Conservation (phyloP, 176 grass and related monocot species). For the Avena atlantica region DNA sequence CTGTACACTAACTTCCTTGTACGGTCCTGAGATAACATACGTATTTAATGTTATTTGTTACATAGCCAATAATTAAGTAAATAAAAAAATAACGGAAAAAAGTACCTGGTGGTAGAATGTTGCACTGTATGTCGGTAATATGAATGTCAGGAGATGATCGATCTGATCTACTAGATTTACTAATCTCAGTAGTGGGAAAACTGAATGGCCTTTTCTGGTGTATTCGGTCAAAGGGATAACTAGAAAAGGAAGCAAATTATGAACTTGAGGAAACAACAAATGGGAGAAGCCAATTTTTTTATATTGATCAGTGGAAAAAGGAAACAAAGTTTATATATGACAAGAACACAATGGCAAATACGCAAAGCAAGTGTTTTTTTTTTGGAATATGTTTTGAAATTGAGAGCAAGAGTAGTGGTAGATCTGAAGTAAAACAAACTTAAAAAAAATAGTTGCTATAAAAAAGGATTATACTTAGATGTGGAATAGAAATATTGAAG, state of each 20-base stretch:
- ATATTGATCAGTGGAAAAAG: neutral
- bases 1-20: neutral
- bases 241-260: neutral
- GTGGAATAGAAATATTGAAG: neutral
- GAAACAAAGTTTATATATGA: neutral
- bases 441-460: neutral
- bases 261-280: neutral
- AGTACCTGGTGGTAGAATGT: neutral
- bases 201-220: neutral
- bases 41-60: neutral
- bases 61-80: neutral
- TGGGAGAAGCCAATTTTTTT: neutral
- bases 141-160: neutral
- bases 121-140: neutral
- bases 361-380: neutral
- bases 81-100: neutral
- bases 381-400: neutral
- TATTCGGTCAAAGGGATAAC: neutral
- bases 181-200: neutral
- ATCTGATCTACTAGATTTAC: neutral
- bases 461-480: neutral
- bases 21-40: neutral
- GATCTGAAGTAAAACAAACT: neutral
- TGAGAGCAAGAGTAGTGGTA: neutral
- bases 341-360: neutral